These are phyloP conservation scores for Euclidium syriacum DNA, from an alignment of 345 rosid species.

Conservation along the genomic window DNA sequence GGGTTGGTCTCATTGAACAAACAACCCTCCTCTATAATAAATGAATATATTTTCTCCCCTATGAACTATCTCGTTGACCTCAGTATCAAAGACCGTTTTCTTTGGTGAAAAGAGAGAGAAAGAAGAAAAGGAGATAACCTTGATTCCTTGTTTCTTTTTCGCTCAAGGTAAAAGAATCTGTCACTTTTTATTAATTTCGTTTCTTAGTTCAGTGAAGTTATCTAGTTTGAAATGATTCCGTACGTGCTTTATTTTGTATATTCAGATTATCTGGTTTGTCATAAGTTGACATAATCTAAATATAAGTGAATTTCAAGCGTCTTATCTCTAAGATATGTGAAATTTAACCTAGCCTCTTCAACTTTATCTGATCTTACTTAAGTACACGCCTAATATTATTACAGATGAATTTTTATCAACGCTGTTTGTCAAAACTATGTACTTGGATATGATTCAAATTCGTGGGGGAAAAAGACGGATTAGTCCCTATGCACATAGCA, in stretches of 20 bases:
- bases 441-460: neutral
- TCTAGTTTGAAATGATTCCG: slow-evolving; percentile 3
- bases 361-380: neutral
- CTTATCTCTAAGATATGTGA: slow-evolving; percentile 5
- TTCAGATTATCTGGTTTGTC: slow-evolving; percentile 1
- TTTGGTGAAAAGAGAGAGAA: no score
- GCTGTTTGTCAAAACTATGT: neutral
- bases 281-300: neutral
- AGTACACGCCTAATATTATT: neutral
- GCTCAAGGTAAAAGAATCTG: no score
- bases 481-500: no score
- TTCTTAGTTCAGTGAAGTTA: neutral
- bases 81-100: no score
- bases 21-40: no score
- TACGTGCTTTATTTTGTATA: neutral
- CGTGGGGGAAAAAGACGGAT: no score
- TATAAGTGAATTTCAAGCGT: neutral
- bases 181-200: neutral
- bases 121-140: no score
- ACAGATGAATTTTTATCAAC: neutral
- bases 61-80: no score
- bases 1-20: no score
- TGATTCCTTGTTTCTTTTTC: no score
- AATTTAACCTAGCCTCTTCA: neutral
- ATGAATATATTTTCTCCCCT: no score